Conservation (phyloP, 768 basidiomycete species). For the Leccinum olivaceopallidum region DNA sequence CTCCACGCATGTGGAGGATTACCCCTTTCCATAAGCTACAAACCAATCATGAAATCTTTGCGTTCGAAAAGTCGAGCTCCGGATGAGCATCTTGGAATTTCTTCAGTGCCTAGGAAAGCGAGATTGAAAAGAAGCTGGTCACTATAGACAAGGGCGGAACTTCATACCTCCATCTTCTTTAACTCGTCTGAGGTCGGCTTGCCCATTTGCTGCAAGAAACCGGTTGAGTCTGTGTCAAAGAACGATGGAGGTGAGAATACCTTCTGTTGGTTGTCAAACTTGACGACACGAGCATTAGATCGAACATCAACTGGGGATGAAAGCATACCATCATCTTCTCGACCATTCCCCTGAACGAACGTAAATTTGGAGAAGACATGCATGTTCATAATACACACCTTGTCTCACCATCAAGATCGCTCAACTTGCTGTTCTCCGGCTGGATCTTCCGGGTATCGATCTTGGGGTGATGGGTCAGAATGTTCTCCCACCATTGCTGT, state of each 20-base stretch:
- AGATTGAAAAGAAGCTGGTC: neutral
- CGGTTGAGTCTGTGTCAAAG: neutral
- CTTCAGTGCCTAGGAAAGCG: slow-evolving; percentile 60
- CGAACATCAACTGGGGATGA: slow-evolving; percentile 37
- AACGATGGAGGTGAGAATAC: slow-evolving; percentile 22
- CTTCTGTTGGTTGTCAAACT: slow-evolving; percentile 49
- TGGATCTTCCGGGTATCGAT: slow-evolving; percentile 96
- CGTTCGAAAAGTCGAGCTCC: slow-evolving; percentile 92
- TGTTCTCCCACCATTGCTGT: slow-evolving; percentile 97
- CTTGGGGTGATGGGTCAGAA: slow-evolving; percentile 93
- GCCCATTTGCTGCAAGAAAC: slow-evolving; percentile 74
- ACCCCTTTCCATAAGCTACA: neutral
- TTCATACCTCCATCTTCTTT: slow-evolving; percentile 83
- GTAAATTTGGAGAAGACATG: slow-evolving; percentile 12
- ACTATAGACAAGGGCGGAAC: neutral
- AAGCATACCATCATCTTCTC: slow-evolving; percentile 99
- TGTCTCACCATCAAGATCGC: slow-evolving; percentile 95
- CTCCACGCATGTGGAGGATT: neutral
- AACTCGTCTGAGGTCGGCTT: slow-evolving; percentile 94
- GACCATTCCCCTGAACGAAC: slow-evolving; percentile 78
- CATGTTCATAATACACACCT: slow-evolving; percentile 47
- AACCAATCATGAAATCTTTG: slow-evolving; percentile 67
- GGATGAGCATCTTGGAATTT: slow-evolving; percentile 91
- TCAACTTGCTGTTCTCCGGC: slow-evolving; percentile 92
- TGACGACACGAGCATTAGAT: slow-evolving; percentile 16